Percentiles rank a stretch among this genome's conserved stretches.
Conservation (phyloP, 2,329 filamentous ascomycete genomes). For the Cryphonectria radicalis region DNA sequence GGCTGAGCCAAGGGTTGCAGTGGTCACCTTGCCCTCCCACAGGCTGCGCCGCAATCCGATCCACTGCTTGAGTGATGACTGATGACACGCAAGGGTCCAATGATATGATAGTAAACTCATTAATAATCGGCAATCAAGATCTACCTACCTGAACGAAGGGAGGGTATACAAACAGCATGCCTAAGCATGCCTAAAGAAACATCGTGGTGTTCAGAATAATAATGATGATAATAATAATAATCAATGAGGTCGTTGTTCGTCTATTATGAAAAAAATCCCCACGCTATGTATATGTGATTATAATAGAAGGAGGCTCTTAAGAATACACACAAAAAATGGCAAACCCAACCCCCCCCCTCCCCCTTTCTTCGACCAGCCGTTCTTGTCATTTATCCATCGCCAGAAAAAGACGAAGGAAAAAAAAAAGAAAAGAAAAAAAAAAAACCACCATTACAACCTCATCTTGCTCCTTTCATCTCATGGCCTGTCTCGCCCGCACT, state of each 20-base stretch:
- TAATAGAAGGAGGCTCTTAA: neutral
- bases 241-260: neutral
- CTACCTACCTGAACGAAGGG: neutral
- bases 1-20: neutral
- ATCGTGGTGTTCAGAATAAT: neutral
- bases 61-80: neutral
- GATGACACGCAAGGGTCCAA: neutral
- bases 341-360: neutral
- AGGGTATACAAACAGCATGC: neutral
- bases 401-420: no score
- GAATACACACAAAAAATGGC: neutral
- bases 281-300: neutral
- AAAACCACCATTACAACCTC: no score
- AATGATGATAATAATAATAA: neutral
- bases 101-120: neutral
- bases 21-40: slow-evolving; percentile 23
- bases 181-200: neutral
- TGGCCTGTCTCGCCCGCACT: slow-evolving; percentile 2
- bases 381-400: neutral
- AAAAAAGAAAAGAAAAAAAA: neutral
- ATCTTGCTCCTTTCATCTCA: neutral
- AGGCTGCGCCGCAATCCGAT: slow-evolving; percentile 16
- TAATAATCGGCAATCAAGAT: neutral
- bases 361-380: neutral
- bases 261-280: neutral